Evolutionary conservation across 176 grass and related monocot species (phyloP).

Genomic region (Lolium rigidum): DNA sequence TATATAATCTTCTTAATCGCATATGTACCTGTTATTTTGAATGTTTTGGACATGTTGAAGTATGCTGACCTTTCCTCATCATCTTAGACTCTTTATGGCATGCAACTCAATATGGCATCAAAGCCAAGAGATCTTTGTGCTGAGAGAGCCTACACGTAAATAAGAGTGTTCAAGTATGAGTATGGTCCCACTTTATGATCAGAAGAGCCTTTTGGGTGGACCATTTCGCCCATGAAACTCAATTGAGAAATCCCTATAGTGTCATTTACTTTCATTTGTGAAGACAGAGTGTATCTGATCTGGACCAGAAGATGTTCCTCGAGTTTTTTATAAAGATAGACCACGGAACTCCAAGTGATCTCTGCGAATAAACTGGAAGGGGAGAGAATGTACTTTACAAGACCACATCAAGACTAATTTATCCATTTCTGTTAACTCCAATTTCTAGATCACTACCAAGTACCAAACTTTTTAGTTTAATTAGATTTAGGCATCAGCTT

Average conservation of each 20-base stretch:
- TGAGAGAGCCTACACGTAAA: neutral
- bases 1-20: neutral
- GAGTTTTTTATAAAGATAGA: neutral
- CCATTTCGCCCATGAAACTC: neutral
- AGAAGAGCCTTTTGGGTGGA: neutral
- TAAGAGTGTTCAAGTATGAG: neutral
- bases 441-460: slow-evolving; percentile 15
- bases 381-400: slow-evolving; percentile 15
- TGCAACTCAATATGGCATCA: neutral
- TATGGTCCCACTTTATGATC: neutral
- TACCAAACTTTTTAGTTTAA: neutral
- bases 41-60: slow-evolving; percentile 1
- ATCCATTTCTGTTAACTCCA: neutral
- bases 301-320: neutral
- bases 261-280: neutral
- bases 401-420: neutral
- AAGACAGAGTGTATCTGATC: neutral
- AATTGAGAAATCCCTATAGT: neutral
- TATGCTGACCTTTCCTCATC: neutral
- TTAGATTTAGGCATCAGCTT: slow-evolving; percentile 10
- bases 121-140: neutral
- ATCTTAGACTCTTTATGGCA: neutral
- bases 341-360: neutral
- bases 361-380: neutral
- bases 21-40: neutral